phyloP scores from a whole-genome alignment of 1,284 basidiomycete genomes.

The Microstroma glucosiphilum region DNA sequence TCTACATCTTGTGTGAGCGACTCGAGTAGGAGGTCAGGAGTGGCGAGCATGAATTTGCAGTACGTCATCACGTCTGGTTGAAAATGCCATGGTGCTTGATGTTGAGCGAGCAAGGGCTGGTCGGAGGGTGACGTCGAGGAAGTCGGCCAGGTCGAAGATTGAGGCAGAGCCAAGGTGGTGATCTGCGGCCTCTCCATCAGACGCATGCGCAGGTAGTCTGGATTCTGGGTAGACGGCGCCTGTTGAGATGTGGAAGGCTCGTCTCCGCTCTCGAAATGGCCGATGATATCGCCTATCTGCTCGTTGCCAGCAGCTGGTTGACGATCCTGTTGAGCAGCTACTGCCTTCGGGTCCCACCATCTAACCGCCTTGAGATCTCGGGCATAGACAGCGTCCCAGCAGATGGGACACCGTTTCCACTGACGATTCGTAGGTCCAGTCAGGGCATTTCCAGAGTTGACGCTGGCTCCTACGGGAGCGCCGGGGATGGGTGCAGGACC shows the following conservation, averaged over 20 bases:
- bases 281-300: conserved; percentile 12
- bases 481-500: conserved; percentile 5
- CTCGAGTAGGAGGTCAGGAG: conserved; percentile 65
- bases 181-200: conserved; percentile 88
- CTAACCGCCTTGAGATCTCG: conserved; percentile 85
- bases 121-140: conserved; percentile 15
- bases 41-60: conserved; percentile 92
- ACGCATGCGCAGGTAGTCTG: conserved; percentile 66
- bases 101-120: conserved; percentile 66
- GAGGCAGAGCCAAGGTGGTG: conserved; percentile 88
- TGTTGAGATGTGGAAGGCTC: neutral
- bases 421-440: conserved; percentile 22
- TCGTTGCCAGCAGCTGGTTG: conserved; percentile 8
- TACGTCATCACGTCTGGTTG: conserved; percentile 82
- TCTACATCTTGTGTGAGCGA: conserved; percentile 71
- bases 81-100: conserved; percentile 90
- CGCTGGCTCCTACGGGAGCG: conserved; percentile 3
- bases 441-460: neutral
- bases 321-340: conserved; percentile 1
- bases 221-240: conserved; percentile 39
- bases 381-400: conserved; percentile 85
- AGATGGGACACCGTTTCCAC: conserved; percentile 71
- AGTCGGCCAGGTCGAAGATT: conserved; percentile 78
- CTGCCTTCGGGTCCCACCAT: conserved; percentile 51
- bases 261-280: neutral